Base-by-base conservation (phyloP, 352 stramenopile genomes). In the Phytophthora tentaculata region DNA sequence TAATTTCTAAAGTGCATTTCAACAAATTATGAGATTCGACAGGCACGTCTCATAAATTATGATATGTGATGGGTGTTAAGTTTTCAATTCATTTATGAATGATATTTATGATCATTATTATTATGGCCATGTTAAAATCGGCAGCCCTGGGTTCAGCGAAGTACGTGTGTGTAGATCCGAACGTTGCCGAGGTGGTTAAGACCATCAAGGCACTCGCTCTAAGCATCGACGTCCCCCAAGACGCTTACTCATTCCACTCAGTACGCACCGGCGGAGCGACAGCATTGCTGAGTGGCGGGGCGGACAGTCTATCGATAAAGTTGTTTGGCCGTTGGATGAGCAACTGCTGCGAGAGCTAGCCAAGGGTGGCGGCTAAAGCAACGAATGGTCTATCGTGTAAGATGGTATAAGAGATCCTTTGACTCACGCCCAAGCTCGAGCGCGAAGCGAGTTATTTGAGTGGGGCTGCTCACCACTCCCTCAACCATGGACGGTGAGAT, bases 221-320 rank as follows among this genome's bases (percentile, higher is more conserved):
- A n/a, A n/a, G n/a, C n/a, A 56, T 56, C 41, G 45, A 29, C 5
- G 29, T 50, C 2, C 28, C 17, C 7, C 14, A 4, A 7, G 13
- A 32, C 0, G 51, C 23, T 17, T 63, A 63, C 6, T 63, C 44
- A 19, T 41, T 19, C 7, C 56, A 55, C 49, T 63, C 56, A 0
- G 49, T 63, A 4, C 5, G 56, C 12, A 50, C 54, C 45, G 55
- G 55, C 5, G 56, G 56, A 26, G 45, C 56, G 1, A 55, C 56
- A 16, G 24, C 56, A 10, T 29, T 63, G 0, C 12, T 63, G 7
- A 63, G 49, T 8, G 56, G 44, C 3, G 45, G 49, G 5, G 56
- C 44, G 13, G 56, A 63, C 19, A 20, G n/a, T 32, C 19, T 56
- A 5, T 47, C 44, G 6, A 54, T 63, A 14, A 63, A 63, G 19